Evolutionary conservation across 768 basidiomycete genomes (phyloP), one percentile per base, ranked within the genome.

Genomic region (Rhizopogon rudus): DNA sequence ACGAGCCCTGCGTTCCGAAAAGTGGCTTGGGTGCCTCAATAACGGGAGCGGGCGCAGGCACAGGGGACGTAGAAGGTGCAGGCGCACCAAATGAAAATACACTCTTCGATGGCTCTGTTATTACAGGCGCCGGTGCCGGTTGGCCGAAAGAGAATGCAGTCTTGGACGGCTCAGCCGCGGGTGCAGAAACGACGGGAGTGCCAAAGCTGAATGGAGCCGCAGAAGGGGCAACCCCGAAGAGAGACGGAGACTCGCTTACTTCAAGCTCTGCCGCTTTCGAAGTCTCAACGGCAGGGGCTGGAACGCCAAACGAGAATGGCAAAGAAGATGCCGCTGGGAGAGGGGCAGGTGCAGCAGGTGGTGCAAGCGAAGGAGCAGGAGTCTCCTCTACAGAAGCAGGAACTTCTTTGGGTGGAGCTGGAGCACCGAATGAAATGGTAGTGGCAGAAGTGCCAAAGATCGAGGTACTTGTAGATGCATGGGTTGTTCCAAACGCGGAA

Each of bases 11-110:
- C 9, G 62, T 57, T 33, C 73, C 71, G 45, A 82, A 81, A 6
- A 71, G 29, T 2, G 79, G 68, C 60, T 81, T 80, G 0, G 77
- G 66, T 0, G 72, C 62, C 25, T 80, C 75, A 8, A 67, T 41
- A 16, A 68, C 45, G 17, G 16, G 43, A 16, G 52, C 33, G 13
- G 65, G 42, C 0, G 53, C 39, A 2, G 65, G 17, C 7, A 52
- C 42, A 37, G 14, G 20, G 10, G 62, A 42, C 17, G 57, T 41
- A 22, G 59, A 31, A 20, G 61, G 35, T 25, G 65, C 7, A 2
- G 65, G 51, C 44, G 61, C 64, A 48, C 67, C 67, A 58, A 77
- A 74, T 5, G 67, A 50, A 51, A 77, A 74, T 16, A 12, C 58
- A 49, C 57, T 60, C 53, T 73, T 73, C 16, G 73, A 65, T 6